Conservation (phyloP, 495 filamentous ascomycete species). For the Penicillium simplicissimum region DNA sequence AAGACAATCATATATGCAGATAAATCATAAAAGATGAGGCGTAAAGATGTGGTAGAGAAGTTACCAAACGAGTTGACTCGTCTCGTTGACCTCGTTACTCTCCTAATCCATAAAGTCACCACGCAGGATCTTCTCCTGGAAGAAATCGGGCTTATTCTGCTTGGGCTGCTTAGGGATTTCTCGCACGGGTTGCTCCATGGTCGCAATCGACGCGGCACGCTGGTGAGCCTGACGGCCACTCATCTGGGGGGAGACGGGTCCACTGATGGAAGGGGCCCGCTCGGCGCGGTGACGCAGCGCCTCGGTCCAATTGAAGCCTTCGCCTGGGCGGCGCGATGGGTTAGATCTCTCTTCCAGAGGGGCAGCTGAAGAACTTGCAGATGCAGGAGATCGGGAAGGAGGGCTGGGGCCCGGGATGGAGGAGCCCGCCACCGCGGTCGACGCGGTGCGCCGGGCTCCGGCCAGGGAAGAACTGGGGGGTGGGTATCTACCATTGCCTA, state of each 20-base stretch:
- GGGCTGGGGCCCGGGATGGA: background rate
- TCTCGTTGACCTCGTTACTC: background rate
- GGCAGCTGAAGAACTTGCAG: slow-evolving; percentile 43
- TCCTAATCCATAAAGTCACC: slow-evolving; percentile 95
- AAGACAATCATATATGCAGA: background rate
- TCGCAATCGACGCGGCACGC: slow-evolving; percentile 62
- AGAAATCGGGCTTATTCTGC: slow-evolving; percentile 77
- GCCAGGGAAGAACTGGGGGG: slow-evolving; percentile 31
- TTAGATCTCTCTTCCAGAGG: slow-evolving; percentile 49
- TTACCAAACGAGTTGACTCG: background rate
- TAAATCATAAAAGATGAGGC: background rate
- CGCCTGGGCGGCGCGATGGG: slow-evolving; percentile 64
- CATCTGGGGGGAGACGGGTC: slow-evolving; percentile 41
- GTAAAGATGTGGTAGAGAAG: background rate
- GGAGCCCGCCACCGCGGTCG: slow-evolving; percentile 13
- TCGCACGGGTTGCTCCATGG: slow-evolving; percentile 66
- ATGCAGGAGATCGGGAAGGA: slow-evolving; percentile 22
- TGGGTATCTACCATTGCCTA: slow-evolving; percentile 49
- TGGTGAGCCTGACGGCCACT: slow-evolving; percentile 40
- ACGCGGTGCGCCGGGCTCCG: slow-evolving; percentile 27
- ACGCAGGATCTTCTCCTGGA: slow-evolving; percentile 95
- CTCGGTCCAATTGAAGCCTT: slow-evolving; percentile 94
- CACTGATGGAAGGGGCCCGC: slow-evolving; percentile 66
- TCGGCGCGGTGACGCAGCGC: slow-evolving; percentile 87
- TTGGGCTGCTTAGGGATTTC: slow-evolving; percentile 68